Percentiles rank a stretch among this genome's conserved stretches.
These are phyloP conservation scores for Suillus spraguei DNA, from an alignment of 768 basidiomycete species.

Conservation along the genomic window DNA sequence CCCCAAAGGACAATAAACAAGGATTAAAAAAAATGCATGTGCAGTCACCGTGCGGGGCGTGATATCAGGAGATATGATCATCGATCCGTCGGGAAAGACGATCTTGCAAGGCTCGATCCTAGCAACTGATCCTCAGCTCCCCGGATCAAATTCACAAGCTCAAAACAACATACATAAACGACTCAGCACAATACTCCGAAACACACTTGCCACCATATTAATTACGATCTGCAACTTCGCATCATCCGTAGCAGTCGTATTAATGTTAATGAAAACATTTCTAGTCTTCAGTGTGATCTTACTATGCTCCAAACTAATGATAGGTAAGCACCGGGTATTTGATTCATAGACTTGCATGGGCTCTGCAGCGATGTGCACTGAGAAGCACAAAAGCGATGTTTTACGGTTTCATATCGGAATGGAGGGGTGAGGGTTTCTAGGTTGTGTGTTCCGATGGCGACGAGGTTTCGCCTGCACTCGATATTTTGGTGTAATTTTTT, in stretches of 20 bases:
- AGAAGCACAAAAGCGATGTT: constrained; percentile 91
- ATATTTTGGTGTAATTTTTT: constrained; percentile 98
- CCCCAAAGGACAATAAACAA: too few relatives aligned
- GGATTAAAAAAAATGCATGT: constrained; percentile 48
- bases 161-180: constrained; percentile 74
- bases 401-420: constrained; percentile 81
- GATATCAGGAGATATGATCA: constrained; percentile 80
- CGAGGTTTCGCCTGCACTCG: constrained; percentile 85
- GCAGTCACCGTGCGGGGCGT: constrained; percentile 70
- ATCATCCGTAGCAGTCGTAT: constrained; percentile 94
- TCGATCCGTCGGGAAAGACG: constrained; percentile 74
- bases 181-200: constrained; percentile 90
- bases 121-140: constrained; percentile 1
- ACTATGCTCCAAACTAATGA: constrained; percentile 96
- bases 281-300: constrained; percentile 94
- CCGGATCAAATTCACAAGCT: not conserved
- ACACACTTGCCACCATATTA: constrained; percentile 96
- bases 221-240: constrained; percentile 96
- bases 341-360: constrained; percentile 93
- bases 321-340: constrained; percentile 97
- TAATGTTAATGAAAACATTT: constrained; percentile 97
- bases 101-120: constrained; percentile 95
- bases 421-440: constrained; percentile 86
- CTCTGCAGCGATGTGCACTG: constrained; percentile 83
- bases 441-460: constrained; percentile 98